Conservation (phyloP, 2,329 filamentous ascomycete genomes). For the Mollisia scopiformis region DNA sequence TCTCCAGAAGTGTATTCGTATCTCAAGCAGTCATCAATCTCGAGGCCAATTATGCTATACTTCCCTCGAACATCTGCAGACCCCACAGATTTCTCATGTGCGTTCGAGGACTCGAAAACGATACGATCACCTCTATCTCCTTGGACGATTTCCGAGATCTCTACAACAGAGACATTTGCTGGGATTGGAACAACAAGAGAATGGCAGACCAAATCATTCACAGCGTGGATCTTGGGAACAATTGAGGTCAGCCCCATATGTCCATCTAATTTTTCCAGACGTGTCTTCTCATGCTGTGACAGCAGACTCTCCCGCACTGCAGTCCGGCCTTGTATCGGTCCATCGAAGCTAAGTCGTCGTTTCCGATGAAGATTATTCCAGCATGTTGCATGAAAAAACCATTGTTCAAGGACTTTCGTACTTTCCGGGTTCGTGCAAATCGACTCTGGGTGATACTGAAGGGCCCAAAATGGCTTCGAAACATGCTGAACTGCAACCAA, state of each 20-base stretch:
- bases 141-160: conserved; percentile 52
- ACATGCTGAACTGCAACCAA: conserved; percentile 64
- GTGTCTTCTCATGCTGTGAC: conserved; percentile 23
- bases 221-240: background rate
- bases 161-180: conserved; percentile 50
- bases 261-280: background rate
- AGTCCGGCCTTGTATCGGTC: conserved; percentile 23
- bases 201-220: conserved; percentile 39
- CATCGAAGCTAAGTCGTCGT: conserved; percentile 5
- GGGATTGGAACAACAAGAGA: conserved; percentile 48
- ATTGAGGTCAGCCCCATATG: too few relatives aligned
- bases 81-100: conserved; percentile 45
- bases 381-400: conserved; percentile 57
- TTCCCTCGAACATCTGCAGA: conserved; percentile 57
- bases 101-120: conserved; percentile 63
- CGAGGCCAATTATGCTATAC: conserved; percentile 75
- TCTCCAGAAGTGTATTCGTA: conserved; percentile 60
- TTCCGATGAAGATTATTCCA: conserved; percentile 44
- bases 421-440: conserved; percentile 64
- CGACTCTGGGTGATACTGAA: conserved; percentile 75
- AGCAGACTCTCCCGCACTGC: conserved; percentile 33
- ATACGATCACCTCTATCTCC: conserved; percentile 47
- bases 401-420: conserved; percentile 57
- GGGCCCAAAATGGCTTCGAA: conserved; percentile 65
- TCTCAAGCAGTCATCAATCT: conserved; percentile 57